phyloP scores from a whole-genome alignment of 805 yeast species.

The Wickerhamomyces mucosus region DNA sequence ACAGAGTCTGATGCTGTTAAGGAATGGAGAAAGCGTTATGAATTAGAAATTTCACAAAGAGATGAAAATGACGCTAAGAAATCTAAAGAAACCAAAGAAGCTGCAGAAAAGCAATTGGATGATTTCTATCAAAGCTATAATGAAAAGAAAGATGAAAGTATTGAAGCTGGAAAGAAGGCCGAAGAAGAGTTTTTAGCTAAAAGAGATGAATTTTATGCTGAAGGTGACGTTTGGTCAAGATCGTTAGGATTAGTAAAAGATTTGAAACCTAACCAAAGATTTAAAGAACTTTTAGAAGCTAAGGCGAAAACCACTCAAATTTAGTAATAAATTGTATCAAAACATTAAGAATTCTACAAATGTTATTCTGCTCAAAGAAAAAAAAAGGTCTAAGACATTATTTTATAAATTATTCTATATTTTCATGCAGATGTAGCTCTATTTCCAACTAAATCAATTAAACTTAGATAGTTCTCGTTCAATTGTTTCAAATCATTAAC shows the following conservation, averaged over 20 bases:
- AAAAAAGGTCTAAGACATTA: no score
- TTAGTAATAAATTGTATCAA: slow-evolving; percentile 2
- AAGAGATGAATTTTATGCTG: slow-evolving; percentile 68
- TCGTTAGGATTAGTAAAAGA: slow-evolving; percentile 40
- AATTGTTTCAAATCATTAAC: slow-evolving; percentile 39
- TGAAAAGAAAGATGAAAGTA: slow-evolving; percentile 63
- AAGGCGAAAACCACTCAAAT: slow-evolving; percentile 17
- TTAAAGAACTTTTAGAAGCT: slow-evolving; percentile 19
- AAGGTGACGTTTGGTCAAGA: slow-evolving; percentile 78
- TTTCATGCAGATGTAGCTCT: no score
- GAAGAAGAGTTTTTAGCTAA: slow-evolving; percentile 63
- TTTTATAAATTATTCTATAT: no score
- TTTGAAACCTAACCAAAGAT: slow-evolving; percentile 21
- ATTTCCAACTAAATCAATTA: no score
- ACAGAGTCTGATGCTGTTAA: slow-evolving; percentile 47
- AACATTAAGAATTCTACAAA: no score
- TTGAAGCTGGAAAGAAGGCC: slow-evolving; percentile 54
- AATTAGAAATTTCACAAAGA: slow-evolving; percentile 67
- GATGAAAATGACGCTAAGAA: slow-evolving; percentile 62
- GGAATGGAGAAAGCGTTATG: slow-evolving; percentile 80
- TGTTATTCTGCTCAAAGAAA: no score
- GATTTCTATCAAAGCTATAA: slow-evolving; percentile 90
- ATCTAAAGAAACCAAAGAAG: slow-evolving; percentile 55
- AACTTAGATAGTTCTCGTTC: slow-evolving; percentile 27
- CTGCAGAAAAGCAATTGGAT: slow-evolving; percentile 78